Evolutionary conservation across 176 grass and related monocot species (phyloP), one percentile per base, ranked within the genome.

Genomic region (Alopecurus myosuroides): DNA sequence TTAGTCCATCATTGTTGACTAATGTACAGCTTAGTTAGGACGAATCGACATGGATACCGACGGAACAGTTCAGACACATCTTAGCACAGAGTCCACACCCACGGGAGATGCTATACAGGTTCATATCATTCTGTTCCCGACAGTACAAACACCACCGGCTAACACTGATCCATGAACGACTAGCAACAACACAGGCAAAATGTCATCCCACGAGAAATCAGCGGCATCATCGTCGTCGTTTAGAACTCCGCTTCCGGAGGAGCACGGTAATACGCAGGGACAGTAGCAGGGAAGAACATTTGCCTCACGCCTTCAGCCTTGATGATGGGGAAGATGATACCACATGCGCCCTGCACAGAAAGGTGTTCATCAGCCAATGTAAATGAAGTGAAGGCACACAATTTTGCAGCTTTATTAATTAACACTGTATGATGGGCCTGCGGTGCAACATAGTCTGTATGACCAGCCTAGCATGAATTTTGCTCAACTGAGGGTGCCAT

Each of bases 231-330:
- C 4, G 1, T 34, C 17, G 45, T 46, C 12, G 2, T 11, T 74
- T 28, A 80, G 60, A 46, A 91, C 53, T 88, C 75, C 0, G 60
- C 61, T 6, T 70, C 23, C 11, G 82, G 86, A 84, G 84, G 62
- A 33, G 84, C 75, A 11, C 90, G 89, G 79, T 97, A 99, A 72
- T 97, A 99, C 11, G 97, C 92, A 1, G 92, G 94, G 39, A 97
- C 92, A 6, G 89, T 99, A 13, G 92, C 97, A 15, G 97, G 97
- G 89, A 99, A 97, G 84, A 99, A 99, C 97, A 99, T 99, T 50
- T 99, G 97, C 86, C 97, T 89, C 51, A 94, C 94, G 0, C 90
- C 97, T 94, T 99, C 97, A 71, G 94, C 97, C 81, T 94, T 99
- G 39, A 99, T 97, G 66, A 99, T 97, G 3, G 97, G 97, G 83